Conservation (phyloP, 768 basidiomycete species). For the Tricholoma saponaceum region DNA sequence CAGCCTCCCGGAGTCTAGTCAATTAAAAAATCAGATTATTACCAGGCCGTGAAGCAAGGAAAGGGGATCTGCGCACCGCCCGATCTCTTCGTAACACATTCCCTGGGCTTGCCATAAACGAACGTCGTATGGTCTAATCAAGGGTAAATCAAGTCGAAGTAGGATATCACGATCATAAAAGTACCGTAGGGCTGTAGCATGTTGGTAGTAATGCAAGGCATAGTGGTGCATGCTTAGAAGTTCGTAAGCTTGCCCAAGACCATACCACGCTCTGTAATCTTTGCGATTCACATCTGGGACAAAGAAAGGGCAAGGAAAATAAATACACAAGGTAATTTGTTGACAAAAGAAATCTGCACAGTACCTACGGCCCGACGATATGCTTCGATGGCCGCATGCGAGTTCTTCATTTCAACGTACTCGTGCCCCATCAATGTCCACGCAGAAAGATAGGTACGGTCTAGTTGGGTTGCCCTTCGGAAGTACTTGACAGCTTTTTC, state of each 20-base stretch:
- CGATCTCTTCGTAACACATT: slow-evolving; percentile 89
- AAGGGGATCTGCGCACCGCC: slow-evolving; percentile 47
- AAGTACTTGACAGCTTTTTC: slow-evolving; percentile 97
- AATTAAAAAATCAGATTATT: neutral
- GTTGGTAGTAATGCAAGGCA: slow-evolving; percentile 93
- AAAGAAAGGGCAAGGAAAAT: neutral
- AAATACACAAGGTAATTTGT: neutral
- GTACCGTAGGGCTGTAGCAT: slow-evolving; percentile 88
- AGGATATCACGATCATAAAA: neutral
- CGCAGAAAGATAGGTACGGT: slow-evolving; percentile 91
- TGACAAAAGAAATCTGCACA: slow-evolving; percentile 19
- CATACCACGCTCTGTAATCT: slow-evolving; percentile 98
- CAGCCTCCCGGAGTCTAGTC: slow-evolving; percentile 77
- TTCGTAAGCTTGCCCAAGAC: slow-evolving; percentile 97
- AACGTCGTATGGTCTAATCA: slow-evolving; percentile 83
- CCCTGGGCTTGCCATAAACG: slow-evolving; percentile 96
- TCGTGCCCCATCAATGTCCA: slow-evolving; percentile 99
- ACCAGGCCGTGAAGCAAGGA: neutral
- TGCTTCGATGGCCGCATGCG: slow-evolving; percentile 97
- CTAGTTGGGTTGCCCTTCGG: slow-evolving; percentile 89
- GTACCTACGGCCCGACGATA: slow-evolving; percentile 93
- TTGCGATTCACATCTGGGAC: slow-evolving; percentile 86
- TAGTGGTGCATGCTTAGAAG: slow-evolving; percentile 96
- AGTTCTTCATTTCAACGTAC: slow-evolving; percentile 98
- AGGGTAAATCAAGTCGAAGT: slow-evolving; percentile 3